Evolutionary conservation across 192 early-diverging fungal genomes (phyloP), one percentile per base, ranked within the genome.

Genomic region (Linnemannia schmuckeri): DNA sequence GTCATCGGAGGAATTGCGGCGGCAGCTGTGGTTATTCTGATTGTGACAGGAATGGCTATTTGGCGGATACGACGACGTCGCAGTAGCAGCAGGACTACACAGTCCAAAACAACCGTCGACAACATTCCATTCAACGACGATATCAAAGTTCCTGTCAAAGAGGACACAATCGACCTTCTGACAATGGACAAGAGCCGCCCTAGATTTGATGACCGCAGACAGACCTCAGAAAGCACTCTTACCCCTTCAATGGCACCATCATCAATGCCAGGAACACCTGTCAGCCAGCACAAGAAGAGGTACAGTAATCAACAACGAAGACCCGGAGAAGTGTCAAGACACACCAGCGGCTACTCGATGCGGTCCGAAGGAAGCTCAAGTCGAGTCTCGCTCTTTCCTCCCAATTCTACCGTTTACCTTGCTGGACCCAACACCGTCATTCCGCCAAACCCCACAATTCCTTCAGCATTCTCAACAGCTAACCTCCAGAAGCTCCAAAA

Each of bases 1-100:
- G 38, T 81, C 70, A 78, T 87, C 33, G 85, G 79, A 68, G 85
- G 79, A 3, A 81, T 77, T 24, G 85, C 74, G 57, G 85, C 79
- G 0, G 79, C 44, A n/a, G 75, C 42, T 1, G 75, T 71, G 0
- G 41, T 79, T 40, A 37, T 86, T 54, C 13, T 87, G 41, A 54
- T 87, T 5, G 70, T 77, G 0, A 9, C 30, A 33, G 63, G 42
- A 47, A 5, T 70, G 4, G 4, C 72, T 18, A 22, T 87, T 17
- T 78, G 75, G 70, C 70, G 79, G 72, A 70, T 74, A 57, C 42
- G 76, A 38, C 69, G 79, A 33, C 30, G 30, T 66, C 61, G 61
- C 30, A 66, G 61, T 12, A 66, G 61, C 27, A 66, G 46, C 1
- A 63, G 61, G 42, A 37, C 40, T 24, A 30, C 8, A 2, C 40